Evolutionary conservation across 805 yeast genomes (phyloP), one percentile per base, ranked within the genome.

Genomic region (Jamesozyma hellenica): DNA sequence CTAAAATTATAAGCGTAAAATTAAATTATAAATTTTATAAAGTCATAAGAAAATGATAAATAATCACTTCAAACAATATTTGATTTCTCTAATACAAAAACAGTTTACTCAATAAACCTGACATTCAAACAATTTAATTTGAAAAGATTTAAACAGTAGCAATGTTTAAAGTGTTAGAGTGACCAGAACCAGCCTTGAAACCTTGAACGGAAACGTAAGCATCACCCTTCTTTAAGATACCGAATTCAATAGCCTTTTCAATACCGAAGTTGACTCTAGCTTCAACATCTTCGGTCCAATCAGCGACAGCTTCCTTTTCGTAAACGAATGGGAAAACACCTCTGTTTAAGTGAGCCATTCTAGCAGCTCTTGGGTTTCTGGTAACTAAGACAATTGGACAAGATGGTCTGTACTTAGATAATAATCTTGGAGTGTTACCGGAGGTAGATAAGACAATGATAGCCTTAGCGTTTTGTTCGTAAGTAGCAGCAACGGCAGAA

Each of bases 341-440:
- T 72, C 98, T 82, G 76, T 84, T 86, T 65, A 92, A 75, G 73
- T 92, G 98, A 52, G 90, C 77, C 72, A 78, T 87, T 74, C 96
- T 85, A 46, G 97, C 96, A 49, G 96, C 78, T 64, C 79, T 73
- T 60, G 74, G 78, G 74, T 87, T 86, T 79, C 98, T 85, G 58
- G 98, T 92, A 53, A 92, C 92, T 95, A 90, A 86, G 70, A 92
- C 77, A 64, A 90, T 84, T 61, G 98, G 98, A 64, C 90, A 83
- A 66, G 82, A 76, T 61, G 98, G 98, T 75, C 95, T 85, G 77
- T 87, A 92, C 75, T 92, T 92, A 59, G 98, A 83, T 52, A 87
- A 82, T 62, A 90, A 78, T 75, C 97, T 87, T 42, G 96, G 92
- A 50, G 97, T 85, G 55, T 77, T 74, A 68, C 97, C 98, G 42